Base-by-base conservation (phyloP, 768 basidiomycete species). In the Phylloporus scabripes region DNA sequence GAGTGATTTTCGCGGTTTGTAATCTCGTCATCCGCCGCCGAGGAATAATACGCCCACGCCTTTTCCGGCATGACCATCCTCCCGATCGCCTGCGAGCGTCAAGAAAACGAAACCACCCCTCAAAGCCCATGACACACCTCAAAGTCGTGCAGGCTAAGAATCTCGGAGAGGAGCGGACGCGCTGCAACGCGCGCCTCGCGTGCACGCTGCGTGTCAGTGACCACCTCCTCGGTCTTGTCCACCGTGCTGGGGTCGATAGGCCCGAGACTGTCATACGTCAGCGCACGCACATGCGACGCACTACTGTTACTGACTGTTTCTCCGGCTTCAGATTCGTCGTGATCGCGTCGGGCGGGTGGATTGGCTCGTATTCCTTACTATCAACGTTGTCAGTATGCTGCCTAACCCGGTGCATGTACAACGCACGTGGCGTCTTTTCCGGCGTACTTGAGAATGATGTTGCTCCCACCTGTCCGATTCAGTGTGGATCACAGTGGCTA, bases 41-140 rank as follows among this genome's bases (percentile, higher is more conserved):
- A 93, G 1, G 88, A 92, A 61, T 97, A 94, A 65, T 94, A 94
- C 5, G 93, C 94, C 94, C 94, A 97, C 0, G 91, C 91, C 64
- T 91, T 90, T 29, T 86, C 83, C 2, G 82, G 70, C 74, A 98
- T 83, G 10, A 89, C 84, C 58, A 74, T 73, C 65, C 79, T 86
- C 8, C 92, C 93, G 45, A 98, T 83, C 15, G 87, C 79, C 89
- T 49, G 26, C 17, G n/a, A 23, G 14, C 28, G 1, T 58, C 46
- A 60, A 36, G n/a, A n/a, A 21, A 44, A 46, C 36, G 7, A 14
- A 21, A 55, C 37, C 5, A 14, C n/a, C 8, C 28, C 28, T 5
- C 7, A 4, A 34, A 28, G 8, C 3, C 4, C 8, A 37, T 36
- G 15, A 7, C 18, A 21, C 48, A 84, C 91, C 76, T 97, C 94